Base-by-base conservation (phyloP, 176 grass and related monocot species). In the Triticum timopheevii region DNA sequence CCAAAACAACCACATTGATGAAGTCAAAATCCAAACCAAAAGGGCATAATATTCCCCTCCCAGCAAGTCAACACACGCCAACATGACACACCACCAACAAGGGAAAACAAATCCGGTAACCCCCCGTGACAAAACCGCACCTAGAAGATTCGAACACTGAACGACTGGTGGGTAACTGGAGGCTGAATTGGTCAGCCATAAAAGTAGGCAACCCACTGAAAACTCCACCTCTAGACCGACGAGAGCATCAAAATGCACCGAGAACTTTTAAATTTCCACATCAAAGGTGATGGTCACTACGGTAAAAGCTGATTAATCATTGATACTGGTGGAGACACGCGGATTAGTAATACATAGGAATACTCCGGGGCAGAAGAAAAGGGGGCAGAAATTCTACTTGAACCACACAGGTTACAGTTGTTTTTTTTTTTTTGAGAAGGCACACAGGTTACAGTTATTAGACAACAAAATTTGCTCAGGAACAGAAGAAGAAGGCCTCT, bases 1-100 rank as follows among this genome's bases (percentile, higher is more conserved):
- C 3, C 47, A 13, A 79, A 83, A 61, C 25, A 85, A 63, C 6
- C 27, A 49, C 25, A 73, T 38, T 44, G 16, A 77, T 40, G 27
- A 79, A 74, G 42, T 64, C 38, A 84, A 88, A 69, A 62, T 31
- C 27, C 80, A 77, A 76, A 15, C 52, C 68, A 5, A 86, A 86
- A 71, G 74, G 1, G 35, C 33, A 5, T 40, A 33, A 50, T 38
- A 33, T 70, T 40, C 19, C 44, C 30, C 22, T 68, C 30, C 27
- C 36, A 76, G 8, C 8, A 8, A 81, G 81, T 80, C 85, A 87
- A 75, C 34, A 87, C 28, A 80, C 28, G 17, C 25, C 56, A 42
- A 9, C 1, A 80, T 67, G 80, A 0, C 49, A 30, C 42, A 4
- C 24, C 34, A 9, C 28, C 17, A 45, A 3, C 56, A 23, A 56